Percentiles rank a stretch among this genome's conserved stretches.
Evolutionary conservation across 108 stramenopile genomes (phyloP).

Genomic region (Nitzschia putrida): DNA sequence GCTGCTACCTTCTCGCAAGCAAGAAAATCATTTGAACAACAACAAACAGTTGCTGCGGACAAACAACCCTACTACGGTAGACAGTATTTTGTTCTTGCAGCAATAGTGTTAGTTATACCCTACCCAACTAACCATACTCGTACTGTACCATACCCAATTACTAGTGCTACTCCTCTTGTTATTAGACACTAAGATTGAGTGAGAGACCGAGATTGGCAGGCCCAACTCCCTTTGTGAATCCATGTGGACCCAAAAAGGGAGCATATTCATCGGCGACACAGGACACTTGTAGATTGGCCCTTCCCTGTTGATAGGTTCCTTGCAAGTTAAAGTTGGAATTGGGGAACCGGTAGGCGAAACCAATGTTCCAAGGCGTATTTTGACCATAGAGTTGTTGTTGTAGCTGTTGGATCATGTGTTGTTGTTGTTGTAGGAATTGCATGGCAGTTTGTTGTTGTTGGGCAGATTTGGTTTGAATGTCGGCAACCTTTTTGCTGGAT

Average conservation of each 20-base stretch:
- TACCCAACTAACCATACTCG: too few relatives aligned
- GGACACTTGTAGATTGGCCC: constrained; percentile 89
- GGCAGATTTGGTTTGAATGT: constrained; percentile 77
- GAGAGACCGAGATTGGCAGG: constrained; percentile 96
- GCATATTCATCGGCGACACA: constrained; percentile 97
- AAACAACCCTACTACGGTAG: too few relatives aligned
- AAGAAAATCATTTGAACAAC: too few relatives aligned
- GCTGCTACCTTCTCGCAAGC: too few relatives aligned
- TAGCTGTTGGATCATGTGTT: constrained; percentile 93
- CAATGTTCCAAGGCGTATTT: constrained; percentile 90
- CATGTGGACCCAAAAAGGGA: constrained; percentile 93
- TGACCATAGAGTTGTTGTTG: constrained; percentile 94
- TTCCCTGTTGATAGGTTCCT: constrained; percentile 92
- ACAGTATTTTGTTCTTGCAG: too few relatives aligned
- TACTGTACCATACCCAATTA: too few relatives aligned
- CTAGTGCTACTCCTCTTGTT: too few relatives aligned
- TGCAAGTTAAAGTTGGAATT: constrained; percentile 96
- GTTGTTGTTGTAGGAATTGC: constrained; percentile 93
- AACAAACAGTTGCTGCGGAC: too few relatives aligned
- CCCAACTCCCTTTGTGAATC: constrained; percentile 96
- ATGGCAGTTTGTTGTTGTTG: constrained; percentile 90
- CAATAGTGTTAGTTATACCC: too few relatives aligned
- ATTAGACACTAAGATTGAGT: constrained; percentile 90
- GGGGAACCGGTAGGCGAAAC: constrained; percentile 95
- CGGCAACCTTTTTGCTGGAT: constrained; percentile 74